Evolutionary conservation across 108 stramenopile genomes (phyloP), one percentile per base, ranked within the genome.

Genomic region (Skeletonema menzelii): DNA sequence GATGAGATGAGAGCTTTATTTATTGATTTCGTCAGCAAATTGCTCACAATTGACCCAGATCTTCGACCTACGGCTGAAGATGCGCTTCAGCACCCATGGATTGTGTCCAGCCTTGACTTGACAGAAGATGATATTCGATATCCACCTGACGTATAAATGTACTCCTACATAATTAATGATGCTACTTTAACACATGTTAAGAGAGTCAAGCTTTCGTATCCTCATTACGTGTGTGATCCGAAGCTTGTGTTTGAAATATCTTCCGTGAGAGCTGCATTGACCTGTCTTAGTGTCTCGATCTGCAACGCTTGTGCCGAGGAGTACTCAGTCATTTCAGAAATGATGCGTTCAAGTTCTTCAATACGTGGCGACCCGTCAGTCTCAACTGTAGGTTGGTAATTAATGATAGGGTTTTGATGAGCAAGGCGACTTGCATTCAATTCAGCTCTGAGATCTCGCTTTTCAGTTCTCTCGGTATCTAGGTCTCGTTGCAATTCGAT

Each of bases 51-150:
- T 46, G 93, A 95, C 64, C 93, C 93, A 28, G 85, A 85, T 59
- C 58, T 59, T 32, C 77, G 96, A 65, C 89, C 86, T 22, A 85
- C 87, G 5, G 94, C 96, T 15, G 80, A 67, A 28, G 88, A 97
- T 62, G 94, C 94, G 4, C 68, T 97, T 28, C 58, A 79, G 42
- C 94, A 95, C 73, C 94, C 94, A 14, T 97, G 93, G 90, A 92
- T 97, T 71, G 26, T 77, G 44, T 91, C 89, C 53, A 88, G 90
- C 15, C 79, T 86, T 26, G 79, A 85, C 28, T 70, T 91, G 63
- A 90, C 85, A 14, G 93, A 90, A 65, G 89, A 91, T 34, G 80
- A 91, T 31, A 85, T 94, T 13, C 82, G 86, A 37, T 94, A 94
- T 76, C 91, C 91, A 53, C 60, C 70, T 42, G 40, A 70, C 37